Base-by-base conservation (phyloP, 1,284 basidiomycete genomes). In the Rhodotorula sp. region DNA sequence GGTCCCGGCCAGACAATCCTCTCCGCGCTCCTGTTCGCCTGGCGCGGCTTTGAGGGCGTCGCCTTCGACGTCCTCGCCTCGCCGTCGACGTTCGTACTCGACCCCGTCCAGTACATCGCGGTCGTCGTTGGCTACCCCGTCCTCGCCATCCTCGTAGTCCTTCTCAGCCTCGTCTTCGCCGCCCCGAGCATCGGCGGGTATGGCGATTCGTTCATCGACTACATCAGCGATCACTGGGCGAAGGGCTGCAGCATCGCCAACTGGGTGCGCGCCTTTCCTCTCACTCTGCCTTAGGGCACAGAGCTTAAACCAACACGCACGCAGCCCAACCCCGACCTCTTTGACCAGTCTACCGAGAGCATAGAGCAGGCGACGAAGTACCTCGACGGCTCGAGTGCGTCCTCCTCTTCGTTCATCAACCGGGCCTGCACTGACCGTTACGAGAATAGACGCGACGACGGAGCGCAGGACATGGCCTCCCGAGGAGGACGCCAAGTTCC, bases 311-410 rank as follows among this genome's bases (percentile, higher is more conserved):
- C 46, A 12, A 1, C 48, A 9, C 21, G 22, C 53, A 13, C 25
- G 41, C 61, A 70, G 66, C 46, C 69, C 39, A 70, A 64, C 55
- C 70, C 66, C 4, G 32, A 64, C 29, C 51, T 71, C 36, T 71
- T 71, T 34, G 58, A 32, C 2, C 7, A 34, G 44, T 13, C 34
- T 13, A 32, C 34, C 17, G 22, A 27, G 6, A 50, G 37, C 21
- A 44, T 73, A 17, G 44, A 54, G 36, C 17, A 13, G 3, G 72
- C 72, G 37, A 57, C 48, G 6, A 39, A 39, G 7, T 56, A 57
- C 44, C 55, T 73, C 9, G 6, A 21, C 8, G 72, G 72, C 13
- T 19, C 63, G 4, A 55, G 67, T 66, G 19, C 53, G 70, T 36
- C 19, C n/a, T 21, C 41, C 21, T n/a, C n/a, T 37, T 29, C 27